Conservation (phyloP, 768 basidiomycete genomes). For the Psilocybe cubensis region DNA sequence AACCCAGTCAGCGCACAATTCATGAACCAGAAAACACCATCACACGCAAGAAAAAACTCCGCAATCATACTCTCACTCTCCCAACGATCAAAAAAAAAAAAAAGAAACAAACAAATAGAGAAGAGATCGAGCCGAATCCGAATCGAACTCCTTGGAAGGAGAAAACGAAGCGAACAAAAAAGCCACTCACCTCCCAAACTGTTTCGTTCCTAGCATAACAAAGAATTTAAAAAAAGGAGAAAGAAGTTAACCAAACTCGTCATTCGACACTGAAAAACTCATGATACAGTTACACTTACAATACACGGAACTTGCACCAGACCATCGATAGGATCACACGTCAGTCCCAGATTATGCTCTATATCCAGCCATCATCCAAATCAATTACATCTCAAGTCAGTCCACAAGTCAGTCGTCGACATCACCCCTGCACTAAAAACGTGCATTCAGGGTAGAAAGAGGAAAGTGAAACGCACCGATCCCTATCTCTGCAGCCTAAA, state of each 20-base stretch:
- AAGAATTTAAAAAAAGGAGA: neutral
- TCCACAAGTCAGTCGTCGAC: too few relatives aligned
- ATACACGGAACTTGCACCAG: conserved; percentile 96
- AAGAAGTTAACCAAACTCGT: neutral
- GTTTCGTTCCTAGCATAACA: conserved; percentile 70
- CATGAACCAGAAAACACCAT: too few relatives aligned
- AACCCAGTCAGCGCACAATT: too few relatives aligned
- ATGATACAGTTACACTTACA: conserved; percentile 49
- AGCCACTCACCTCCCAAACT: conserved; percentile 80
- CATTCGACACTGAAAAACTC: too few relatives aligned
- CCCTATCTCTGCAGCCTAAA: conserved; percentile 85
- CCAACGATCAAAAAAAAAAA: neutral
- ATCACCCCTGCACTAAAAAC: too few relatives aligned
- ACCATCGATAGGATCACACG: conserved; percentile 94
- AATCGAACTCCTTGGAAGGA: too few relatives aligned
- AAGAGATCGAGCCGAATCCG: too few relatives aligned
- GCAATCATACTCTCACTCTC: neutral
- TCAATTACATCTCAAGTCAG: neutral
- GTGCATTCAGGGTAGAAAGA: neutral
- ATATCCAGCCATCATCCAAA: neutral
- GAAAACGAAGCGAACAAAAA: too few relatives aligned
- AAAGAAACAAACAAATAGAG: too few relatives aligned
- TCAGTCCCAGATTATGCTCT: conserved; percentile 89
- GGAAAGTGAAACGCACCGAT: conserved; percentile 55
- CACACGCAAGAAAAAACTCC: too few relatives aligned